Percentiles rank a stretch among this genome's conserved stretches.
Conservation (phyloP, 2,329 filamentous ascomycete species). For the Neopestalotiopsis sp. region DNA sequence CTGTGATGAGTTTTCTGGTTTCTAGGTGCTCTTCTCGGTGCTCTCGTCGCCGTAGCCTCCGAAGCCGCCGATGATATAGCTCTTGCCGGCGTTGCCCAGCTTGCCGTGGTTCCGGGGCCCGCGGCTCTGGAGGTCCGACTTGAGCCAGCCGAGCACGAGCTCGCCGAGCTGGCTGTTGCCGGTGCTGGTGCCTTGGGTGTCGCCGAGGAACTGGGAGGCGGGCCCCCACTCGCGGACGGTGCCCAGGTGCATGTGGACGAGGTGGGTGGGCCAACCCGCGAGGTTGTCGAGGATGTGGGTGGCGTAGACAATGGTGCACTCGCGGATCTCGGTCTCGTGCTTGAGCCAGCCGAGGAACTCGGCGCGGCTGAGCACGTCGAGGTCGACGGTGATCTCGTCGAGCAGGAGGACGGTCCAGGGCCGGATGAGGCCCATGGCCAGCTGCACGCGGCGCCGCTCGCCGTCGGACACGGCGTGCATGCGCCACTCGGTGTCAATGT, state of each 20-base stretch:
- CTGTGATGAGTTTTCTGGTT: conserved; percentile 16
- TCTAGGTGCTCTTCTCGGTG: conserved; percentile 12
- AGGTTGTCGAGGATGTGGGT: conserved; percentile 97
- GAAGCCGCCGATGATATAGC: conserved; percentile 60
- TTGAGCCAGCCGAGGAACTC: conserved; percentile 89
- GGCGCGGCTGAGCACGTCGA: conserved; percentile 84
- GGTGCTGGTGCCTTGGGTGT: conserved; percentile 44
- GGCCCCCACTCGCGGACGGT: conserved; percentile 85
- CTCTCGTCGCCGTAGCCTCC: conserved; percentile 64
- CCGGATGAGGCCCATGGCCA: conserved; percentile 92
- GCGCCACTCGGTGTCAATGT: conserved; percentile 90
- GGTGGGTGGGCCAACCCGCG: conserved; percentile 90
- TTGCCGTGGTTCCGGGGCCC: conserved; percentile 72
- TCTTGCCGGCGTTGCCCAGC: conserved; percentile 66
- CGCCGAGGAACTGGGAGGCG: conserved; percentile 71
- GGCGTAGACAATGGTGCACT: conserved; percentile 94
- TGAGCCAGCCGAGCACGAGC: conserved; percentile 86
- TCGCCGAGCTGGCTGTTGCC: conserved; percentile 88
- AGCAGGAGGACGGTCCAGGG: conserved; percentile 92
- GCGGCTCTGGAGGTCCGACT: conserved; percentile 77
- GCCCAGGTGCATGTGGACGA: conserved; percentile 94
- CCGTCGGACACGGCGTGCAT: conserved; percentile 97
- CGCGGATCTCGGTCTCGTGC: conserved; percentile 79
- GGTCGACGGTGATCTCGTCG: conserved; percentile 96
- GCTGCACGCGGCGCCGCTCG: conserved; percentile 87